Conservation (phyloP, 2,329 filamentous ascomycete genomes). For the Ascochyta viciae-villosae region DNA sequence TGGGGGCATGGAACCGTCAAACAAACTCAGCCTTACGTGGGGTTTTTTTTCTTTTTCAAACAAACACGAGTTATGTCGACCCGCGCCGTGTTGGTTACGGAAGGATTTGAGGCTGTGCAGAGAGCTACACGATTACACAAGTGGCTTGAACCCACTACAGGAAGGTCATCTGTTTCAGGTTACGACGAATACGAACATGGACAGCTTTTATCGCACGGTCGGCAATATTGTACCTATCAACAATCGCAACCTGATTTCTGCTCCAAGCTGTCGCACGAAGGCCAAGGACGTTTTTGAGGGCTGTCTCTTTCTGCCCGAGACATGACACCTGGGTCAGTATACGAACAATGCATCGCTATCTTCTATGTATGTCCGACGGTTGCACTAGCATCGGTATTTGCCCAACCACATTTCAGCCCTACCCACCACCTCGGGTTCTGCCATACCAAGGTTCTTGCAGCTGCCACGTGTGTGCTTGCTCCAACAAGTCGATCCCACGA, state of each 20-base stretch:
- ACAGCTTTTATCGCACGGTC: background rate
- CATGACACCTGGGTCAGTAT: background rate
- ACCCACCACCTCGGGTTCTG: conserved; percentile 35
- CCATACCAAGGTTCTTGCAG: conserved; percentile 37
- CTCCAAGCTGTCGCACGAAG: background rate
- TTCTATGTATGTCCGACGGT: conserved; percentile 1
- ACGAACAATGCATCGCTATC: conserved; percentile 8
- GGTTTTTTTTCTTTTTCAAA: background rate
- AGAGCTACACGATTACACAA: background rate
- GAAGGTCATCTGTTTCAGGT: conserved; percentile 12
- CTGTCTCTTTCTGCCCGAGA: conserved; percentile 7
- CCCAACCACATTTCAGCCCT: conserved; percentile 43
- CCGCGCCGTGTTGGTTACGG: background rate
- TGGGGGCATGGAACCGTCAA: background rate
- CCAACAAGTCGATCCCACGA: background rate
- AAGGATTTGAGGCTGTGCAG: conserved; percentile 16
- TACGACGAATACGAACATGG: background rate
- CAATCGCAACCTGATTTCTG: background rate
- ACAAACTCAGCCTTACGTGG: background rate
- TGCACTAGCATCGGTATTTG: conserved; percentile 8
- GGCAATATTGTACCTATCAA: background rate
- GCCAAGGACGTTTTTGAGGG: background rate
- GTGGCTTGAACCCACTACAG: conserved; percentile 6
- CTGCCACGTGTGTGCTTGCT: conserved; percentile 40
- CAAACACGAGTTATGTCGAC: background rate